Base-by-base conservation (phyloP, 257 asterid genomes). In the Gentiana straminea region DNA sequence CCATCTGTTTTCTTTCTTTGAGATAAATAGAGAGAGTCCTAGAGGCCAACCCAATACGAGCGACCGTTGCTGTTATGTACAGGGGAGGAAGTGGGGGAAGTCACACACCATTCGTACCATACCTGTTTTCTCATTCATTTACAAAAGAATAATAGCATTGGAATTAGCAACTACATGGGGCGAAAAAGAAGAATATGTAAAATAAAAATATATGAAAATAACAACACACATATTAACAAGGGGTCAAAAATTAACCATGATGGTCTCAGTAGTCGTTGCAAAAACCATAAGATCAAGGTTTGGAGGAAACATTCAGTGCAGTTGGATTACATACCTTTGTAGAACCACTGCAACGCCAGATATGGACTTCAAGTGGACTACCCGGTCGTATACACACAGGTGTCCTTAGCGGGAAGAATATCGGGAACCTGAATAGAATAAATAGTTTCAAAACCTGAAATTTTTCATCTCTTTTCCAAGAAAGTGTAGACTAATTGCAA, bases 21-120 rank as follows among this genome's bases (percentile, higher is more conserved):
- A 24, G 24, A 24, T 24, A 24, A 24, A 24, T 24, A 24, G 7
- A 33, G 33, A 3, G 11, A 11, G 37, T 32, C 65, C 60, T 59
- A 66, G 47, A 91, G 81, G 53, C 98, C 98, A 35, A 91, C 98
- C 98, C 98, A 91, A 60, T 91, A 83, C 2, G 96, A 91, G 38
- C 96, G 95, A 2, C 98, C 98, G 37, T 83, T 87, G 38, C 84
- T 76, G 76, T 91, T 91, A 81, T 91, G 98, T 73, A 91, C 61
- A 49, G 95, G 86, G 11, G 82, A 75, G 46, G 90, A 64, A 44
- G 73, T 64, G 36, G 98, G 98, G 43, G 93, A 84, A 35, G 78
- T 63, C 65, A 84, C 92, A 33, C 84, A 74, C 98, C 98, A 87
- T 76, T 91, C 98, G 38, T 91, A 91, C 96, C 98, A 91, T 12